Evolutionary conservation across 2,329 filamentous ascomycete genomes (phyloP), one percentile per base, ranked within the genome.

Genomic region (Incumbomyces lentus): DNA sequence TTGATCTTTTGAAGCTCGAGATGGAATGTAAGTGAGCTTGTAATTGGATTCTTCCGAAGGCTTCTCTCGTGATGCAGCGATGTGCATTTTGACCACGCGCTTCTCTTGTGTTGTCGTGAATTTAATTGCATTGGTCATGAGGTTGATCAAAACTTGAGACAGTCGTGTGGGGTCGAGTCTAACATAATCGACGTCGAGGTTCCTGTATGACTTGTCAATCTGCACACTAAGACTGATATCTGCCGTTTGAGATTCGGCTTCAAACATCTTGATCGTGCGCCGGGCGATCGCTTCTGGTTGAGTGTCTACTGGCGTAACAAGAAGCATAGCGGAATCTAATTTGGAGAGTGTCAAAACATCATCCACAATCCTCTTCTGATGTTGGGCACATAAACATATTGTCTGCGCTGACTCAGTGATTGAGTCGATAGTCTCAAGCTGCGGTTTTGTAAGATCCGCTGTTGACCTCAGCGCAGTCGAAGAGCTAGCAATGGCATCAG

Each of bases 61-160:
- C 2, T 67, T 65, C 14, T 65, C 53, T 2, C 48, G 60, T 3
- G 71, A 70, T 2, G 74, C 75, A 8, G 67, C 72, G n/a, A 79
- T 63, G 3, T 70, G 70, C 18, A 79, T 72, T 8, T 67, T 70
- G 47, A 78, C 75, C 1, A 43, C 49, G 18, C 60, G 56, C 13
- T 50, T 52, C n/a, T 58, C 55, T 6, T 79, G 74, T 11, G 69
- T 75, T 13, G 71, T 70, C 14, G 86, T 90, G 59, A 89, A 90
- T 57, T 90, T 90, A 62, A 90, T 81, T 0, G 84, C 83, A 57
- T 90, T 90, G 6, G 84, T 86, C 7, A 85, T 75, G 1, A 90
- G 71, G 56, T 90, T 90, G 60, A 90, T 87, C 2, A 89, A 69
- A 1, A 89, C 82, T 62, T 90, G 85, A 43, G 84, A 74, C 41